Conservation (phyloP, 805 yeast genomes). For the Cyberlindnera maritima region DNA sequence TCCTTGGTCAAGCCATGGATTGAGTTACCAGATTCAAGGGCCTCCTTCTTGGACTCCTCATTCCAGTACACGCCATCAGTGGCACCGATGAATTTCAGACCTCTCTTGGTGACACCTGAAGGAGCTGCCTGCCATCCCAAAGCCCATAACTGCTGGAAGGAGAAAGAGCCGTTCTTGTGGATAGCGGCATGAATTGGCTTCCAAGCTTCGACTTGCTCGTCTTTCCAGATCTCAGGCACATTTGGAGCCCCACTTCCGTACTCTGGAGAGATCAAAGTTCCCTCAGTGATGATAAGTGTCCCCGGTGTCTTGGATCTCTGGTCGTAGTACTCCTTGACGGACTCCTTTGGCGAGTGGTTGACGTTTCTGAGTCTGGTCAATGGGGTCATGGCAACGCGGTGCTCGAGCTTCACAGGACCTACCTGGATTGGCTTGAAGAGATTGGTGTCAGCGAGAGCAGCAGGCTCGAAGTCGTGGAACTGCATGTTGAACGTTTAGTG, state of each 20-base stretch:
- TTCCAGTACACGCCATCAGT: constrained; percentile 35
- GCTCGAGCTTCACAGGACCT: constrained; percentile 32
- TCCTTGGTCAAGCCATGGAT: constrained; percentile 16
- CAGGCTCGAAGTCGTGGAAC: constrained; percentile 10
- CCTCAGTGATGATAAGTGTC: constrained; percentile 61
- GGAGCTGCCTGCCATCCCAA: constrained; percentile 43
- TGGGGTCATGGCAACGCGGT: constrained; percentile 49
- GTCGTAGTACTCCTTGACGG: constrained; percentile 47
- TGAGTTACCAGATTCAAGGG: constrained; percentile 31
- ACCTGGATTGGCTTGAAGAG: constrained; percentile 40
- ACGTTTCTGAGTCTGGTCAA: constrained; percentile 43
- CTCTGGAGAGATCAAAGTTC: constrained; percentile 43
- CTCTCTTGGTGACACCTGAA: constrained; percentile 33
- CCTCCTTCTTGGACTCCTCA: constrained; percentile 35
- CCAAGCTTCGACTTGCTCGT: constrained; percentile 50
- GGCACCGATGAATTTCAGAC: constrained; percentile 38
- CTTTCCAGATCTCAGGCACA: constrained; percentile 50
- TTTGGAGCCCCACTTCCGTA: constrained; percentile 40
- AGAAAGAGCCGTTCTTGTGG: constrained; percentile 47
- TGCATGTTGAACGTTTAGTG: too few species aligned
- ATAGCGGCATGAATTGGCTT: constrained; percentile 44
- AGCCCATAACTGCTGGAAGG: constrained; percentile 52
- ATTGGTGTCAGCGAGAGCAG: constrained; percentile 25
- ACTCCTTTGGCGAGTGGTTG: constrained; percentile 38
- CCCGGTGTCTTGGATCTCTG: constrained; percentile 57